Evolutionary conservation across 768 basidiomycete genomes (phyloP).

Genomic region (Exidia glandulosa): DNA sequence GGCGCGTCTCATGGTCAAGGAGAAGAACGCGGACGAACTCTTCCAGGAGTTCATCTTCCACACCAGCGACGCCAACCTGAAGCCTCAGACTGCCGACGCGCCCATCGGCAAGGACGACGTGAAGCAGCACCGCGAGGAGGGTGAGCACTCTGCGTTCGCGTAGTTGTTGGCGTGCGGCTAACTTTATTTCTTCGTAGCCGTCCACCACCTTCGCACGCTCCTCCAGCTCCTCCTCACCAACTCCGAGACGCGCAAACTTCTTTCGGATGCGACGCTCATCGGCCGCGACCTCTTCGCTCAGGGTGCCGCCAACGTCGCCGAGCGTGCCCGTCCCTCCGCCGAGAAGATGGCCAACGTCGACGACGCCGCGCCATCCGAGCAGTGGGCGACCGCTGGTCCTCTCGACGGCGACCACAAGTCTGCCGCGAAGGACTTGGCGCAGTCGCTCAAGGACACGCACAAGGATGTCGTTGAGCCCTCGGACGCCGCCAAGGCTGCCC

Average conservation of each 20-base stretch:
- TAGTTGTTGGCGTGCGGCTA: neutral
- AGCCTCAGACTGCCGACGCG: slow-evolving; percentile 26
- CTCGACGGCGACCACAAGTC: neutral
- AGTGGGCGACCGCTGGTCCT: slow-evolving; percentile 38
- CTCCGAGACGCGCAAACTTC: slow-evolving; percentile 81
- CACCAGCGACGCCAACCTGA: slow-evolving; percentile 44
- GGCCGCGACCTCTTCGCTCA: slow-evolving; percentile 78
- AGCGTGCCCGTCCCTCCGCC: slow-evolving; percentile 51
- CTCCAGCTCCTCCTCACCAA: slow-evolving; percentile 83
- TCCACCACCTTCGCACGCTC: slow-evolving; percentile 80
- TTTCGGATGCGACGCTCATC: slow-evolving; percentile 65
- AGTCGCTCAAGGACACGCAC: neutral
- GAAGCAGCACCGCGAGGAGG: slow-evolving; percentile 50
- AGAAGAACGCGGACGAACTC: slow-evolving; percentile 86
- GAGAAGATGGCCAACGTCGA: slow-evolving; percentile 56
- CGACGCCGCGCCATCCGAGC: slow-evolving; percentile 53
- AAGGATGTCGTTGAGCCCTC: neutral
- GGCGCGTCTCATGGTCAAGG: slow-evolving; percentile 48
- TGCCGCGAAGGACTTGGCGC: neutral
- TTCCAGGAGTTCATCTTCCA: slow-evolving; percentile 87
- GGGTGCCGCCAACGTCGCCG: slow-evolving; percentile 59
- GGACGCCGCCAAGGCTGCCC: neutral
- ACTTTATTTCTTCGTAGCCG: slow-evolving; percentile 39
- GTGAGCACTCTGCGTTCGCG: slow-evolving; percentile 24
- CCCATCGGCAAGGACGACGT: slow-evolving; percentile 47